Base-by-base conservation (phyloP, 148 eudicot genomes). In the Diospyros lotus region DNA sequence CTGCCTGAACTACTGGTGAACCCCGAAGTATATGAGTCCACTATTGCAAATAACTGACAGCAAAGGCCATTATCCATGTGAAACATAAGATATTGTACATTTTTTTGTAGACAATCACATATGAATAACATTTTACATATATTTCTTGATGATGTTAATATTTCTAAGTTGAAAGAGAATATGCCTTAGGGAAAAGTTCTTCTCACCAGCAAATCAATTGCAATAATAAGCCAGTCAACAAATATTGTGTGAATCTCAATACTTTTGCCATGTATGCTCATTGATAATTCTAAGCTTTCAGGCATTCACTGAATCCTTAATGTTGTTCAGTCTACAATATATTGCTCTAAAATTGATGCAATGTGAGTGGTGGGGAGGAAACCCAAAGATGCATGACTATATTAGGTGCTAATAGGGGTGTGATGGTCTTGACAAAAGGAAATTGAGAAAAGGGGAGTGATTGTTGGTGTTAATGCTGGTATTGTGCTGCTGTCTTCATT, bases 31-130 rank as follows among this genome's bases (percentile, higher is more conserved):
- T 83, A 87, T 46, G 79, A 72, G 66, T 71, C 81, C 40, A 72
- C 44, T 15, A 64, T 52, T 73, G 82, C 51, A 42, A 80, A 77
- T 52, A 78, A 80, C 44, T 91, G 91, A 76, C 87, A 69, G 89
- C 86, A 58, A 84, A 86, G 67, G 88, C 94, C 73, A 87, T 90
- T 75, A 51, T 90, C 75, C 88, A 87, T 78, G 91, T 90, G 72
- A 74, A 66, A 45, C 10, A 17, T 52, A 54, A 43, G 41, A 39
- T 39, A 63, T 63, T 39, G 14, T 14, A 42, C 46, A 51, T 46
- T 9, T 9, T 18, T 2, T 3, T 5, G 4, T 4, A 2, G 9
- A 38, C 50, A 39, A 73, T 18, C 42, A 60, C 68, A 41, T 50
- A 9, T 2, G 6, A 39, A 38, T 63, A 52, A 73, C 46, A 58